phyloP scores from a whole-genome alignment of 148 eudicot species.

The Cornus florida region DNA sequence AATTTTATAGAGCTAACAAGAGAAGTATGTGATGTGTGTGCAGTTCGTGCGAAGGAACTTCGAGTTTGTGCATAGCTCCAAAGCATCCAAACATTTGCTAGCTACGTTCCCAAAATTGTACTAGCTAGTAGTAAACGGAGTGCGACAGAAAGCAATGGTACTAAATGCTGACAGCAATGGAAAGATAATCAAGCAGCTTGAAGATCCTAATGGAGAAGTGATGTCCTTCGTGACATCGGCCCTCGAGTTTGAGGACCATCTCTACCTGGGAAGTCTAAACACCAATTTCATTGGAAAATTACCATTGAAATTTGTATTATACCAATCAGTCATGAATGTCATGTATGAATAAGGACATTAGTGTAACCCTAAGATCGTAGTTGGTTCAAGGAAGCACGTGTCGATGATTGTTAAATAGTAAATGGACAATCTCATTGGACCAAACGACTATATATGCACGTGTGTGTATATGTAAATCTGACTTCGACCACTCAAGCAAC shows the following conservation, averaged over 20 bases:
- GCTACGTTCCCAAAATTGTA: conserved; percentile 45
- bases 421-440: no score
- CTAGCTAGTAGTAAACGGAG: conserved; percentile 16
- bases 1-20: no score
- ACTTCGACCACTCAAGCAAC: no score
- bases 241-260: conserved; percentile 62
- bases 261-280: conserved; percentile 69
- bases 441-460: no score
- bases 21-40: not conserved
- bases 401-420: no score
- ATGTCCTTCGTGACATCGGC: conserved; percentile 74
- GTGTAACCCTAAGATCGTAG: no score
- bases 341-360: no score
- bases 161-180: conserved; percentile 62
- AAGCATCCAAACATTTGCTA: conserved; percentile 40
- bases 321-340: no score
- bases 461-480: no score
- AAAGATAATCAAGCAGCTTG: conserved; percentile 44
- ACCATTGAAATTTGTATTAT: conserved; percentile 16
- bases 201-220: conserved; percentile 64
- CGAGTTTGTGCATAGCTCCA: conserved; percentile 48
- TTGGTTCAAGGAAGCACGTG: no score
- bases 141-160: conserved; percentile 46
- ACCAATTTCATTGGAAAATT: conserved; percentile 67
- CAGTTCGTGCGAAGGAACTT: conserved; percentile 38